Percentiles rank a stretch among this genome's conserved stretches.
These are phyloP conservation scores for Alternaria sp. DNA, from an alignment of 2,329 filamentous ascomycete species.

Conservation along the genomic window DNA sequence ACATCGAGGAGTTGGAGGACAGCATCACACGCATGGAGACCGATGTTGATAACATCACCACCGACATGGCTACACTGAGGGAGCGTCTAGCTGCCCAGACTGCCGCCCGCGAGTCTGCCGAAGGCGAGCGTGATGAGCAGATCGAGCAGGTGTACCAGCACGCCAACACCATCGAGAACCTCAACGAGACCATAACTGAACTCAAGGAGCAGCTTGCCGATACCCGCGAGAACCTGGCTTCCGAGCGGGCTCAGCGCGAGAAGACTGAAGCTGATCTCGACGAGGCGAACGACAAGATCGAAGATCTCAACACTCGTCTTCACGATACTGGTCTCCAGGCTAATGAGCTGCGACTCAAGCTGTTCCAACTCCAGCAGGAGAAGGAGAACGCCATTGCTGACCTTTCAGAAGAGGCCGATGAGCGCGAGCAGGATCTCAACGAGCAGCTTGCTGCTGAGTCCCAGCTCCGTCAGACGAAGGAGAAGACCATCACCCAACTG, in stretches of 20 bases:
- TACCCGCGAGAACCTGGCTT: slow-evolving; percentile 46
- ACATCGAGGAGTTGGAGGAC: slow-evolving; percentile 50
- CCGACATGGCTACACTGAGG: slow-evolving; percentile 43
- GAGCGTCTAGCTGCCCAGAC: slow-evolving; percentile 45
- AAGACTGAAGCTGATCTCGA: slow-evolving; percentile 53
- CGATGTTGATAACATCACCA: slow-evolving; percentile 42
- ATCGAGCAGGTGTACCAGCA: slow-evolving; percentile 44
- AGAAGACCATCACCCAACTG: slow-evolving; percentile 44
- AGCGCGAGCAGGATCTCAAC: slow-evolving; percentile 50
- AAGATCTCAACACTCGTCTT: slow-evolving; percentile 49
- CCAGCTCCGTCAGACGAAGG: slow-evolving; percentile 46
- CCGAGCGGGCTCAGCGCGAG: slow-evolving; percentile 54
- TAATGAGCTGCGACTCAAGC: slow-evolving; percentile 57
- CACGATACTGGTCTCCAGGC: slow-evolving; percentile 53
- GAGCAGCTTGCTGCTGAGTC: slow-evolving; percentile 49
- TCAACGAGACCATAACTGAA: slow-evolving; percentile 44
- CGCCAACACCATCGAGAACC: slow-evolving; percentile 41
- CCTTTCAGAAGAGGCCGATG: slow-evolving; percentile 46
- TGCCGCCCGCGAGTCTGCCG: slow-evolving; percentile 39
- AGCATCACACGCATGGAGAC: slow-evolving; percentile 47
- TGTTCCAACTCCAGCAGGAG: slow-evolving; percentile 55
- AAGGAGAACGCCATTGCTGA: slow-evolving; percentile 49
- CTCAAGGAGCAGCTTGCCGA: slow-evolving; percentile 49
- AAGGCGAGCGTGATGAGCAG: slow-evolving; percentile 49
- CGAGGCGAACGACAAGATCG: slow-evolving; percentile 50